Conservation (phyloP, 768 basidiomycete species). For the Podaxis sp. region DNA sequence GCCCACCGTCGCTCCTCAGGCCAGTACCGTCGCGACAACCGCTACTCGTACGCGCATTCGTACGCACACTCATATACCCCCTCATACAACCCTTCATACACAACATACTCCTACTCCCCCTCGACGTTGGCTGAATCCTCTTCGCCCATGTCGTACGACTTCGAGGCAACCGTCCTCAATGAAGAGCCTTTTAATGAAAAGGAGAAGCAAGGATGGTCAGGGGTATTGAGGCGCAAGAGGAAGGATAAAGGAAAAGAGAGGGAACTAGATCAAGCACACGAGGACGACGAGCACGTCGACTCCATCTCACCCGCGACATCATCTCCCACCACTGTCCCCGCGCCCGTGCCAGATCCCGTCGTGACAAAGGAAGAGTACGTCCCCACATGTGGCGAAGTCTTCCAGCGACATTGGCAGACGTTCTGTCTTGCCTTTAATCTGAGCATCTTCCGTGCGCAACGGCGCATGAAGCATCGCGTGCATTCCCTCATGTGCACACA, state of each 20-base stretch:
- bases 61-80: not conserved
- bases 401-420: conserved; percentile 14
- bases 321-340: not conserved
- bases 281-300: conserved; percentile 3
- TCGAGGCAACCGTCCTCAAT: conserved; percentile 1
- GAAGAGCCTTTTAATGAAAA: conserved; percentile 8
- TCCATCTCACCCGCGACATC: not conserved
- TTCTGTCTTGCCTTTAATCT: conserved; percentile 14
- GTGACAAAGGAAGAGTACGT: conserved; percentile 9
- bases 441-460: conserved; percentile 13
- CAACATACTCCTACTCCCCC: conserved; percentile 1
- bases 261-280: conserved; percentile 4
- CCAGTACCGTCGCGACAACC: conserved; percentile 12
- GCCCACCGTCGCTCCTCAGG: conserved; percentile 12
- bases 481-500: conserved; percentile 10
- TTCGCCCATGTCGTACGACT: conserved; percentile 10
- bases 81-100: conserved; percentile 3
- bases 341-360: not conserved
- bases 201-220: conserved; percentile 13
- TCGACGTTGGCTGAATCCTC: conserved; percentile 5
- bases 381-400: conserved; percentile 11
- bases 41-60: conserved; percentile 3
- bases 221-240: conserved; percentile 8
- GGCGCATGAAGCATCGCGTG: conserved; percentile 14
- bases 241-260: conserved; percentile 12